Percentiles rank a stretch among this genome's conserved stretches.
These are phyloP conservation scores for Diplodia corticola DNA, from an alignment of 2,329 filamentous ascomycete species.

Conservation along the genomic window DNA sequence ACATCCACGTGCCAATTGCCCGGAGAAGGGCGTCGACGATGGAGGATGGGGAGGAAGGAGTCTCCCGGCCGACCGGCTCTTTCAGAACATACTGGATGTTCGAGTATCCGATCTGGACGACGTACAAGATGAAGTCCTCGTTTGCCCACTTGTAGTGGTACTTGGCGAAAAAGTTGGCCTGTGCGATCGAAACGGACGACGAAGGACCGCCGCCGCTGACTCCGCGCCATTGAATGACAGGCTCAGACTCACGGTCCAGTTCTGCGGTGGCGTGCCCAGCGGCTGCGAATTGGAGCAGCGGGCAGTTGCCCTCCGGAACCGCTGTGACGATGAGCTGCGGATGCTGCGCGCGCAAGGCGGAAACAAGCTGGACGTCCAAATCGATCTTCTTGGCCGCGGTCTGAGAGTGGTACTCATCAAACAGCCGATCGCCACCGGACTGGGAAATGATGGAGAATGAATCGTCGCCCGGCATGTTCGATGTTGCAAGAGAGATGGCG, in stretches of 20 bases:
- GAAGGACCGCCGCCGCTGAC: slow-evolving; percentile 33
- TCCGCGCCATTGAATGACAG: slow-evolving; percentile 41
- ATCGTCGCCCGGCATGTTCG: not conserved
- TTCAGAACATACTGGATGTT: slow-evolving; percentile 44
- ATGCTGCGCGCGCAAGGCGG: slow-evolving; percentile 38
- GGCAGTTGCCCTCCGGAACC: slow-evolving; percentile 40
- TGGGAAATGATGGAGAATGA: slow-evolving; percentile 14
- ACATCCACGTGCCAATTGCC: slow-evolving; percentile 42
- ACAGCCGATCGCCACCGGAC: slow-evolving; percentile 30
- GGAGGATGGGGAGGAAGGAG: slow-evolving; percentile 35
- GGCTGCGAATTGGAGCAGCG: slow-evolving; percentile 44
- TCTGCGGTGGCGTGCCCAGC: slow-evolving; percentile 44
- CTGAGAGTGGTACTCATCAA: slow-evolving; percentile 37
- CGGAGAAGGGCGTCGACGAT: slow-evolving; percentile 42
- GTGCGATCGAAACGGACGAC: slow-evolving; percentile 36
- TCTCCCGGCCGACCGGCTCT: slow-evolving; percentile 38
- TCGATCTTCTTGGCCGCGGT: slow-evolving; percentile 41
- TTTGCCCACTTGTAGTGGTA: slow-evolving; percentile 42
- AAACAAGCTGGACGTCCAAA: slow-evolving; percentile 43
- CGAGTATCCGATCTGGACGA: slow-evolving; percentile 30
- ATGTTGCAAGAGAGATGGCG: not conserved
- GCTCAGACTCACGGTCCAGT: slow-evolving; percentile 41
- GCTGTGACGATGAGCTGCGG: slow-evolving; percentile 42
- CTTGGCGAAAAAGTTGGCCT: slow-evolving; percentile 43
- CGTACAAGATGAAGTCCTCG: slow-evolving; percentile 45